Base-by-base conservation (phyloP, 2,329 filamentous ascomycete species). In the Penicillium sp. region DNA sequence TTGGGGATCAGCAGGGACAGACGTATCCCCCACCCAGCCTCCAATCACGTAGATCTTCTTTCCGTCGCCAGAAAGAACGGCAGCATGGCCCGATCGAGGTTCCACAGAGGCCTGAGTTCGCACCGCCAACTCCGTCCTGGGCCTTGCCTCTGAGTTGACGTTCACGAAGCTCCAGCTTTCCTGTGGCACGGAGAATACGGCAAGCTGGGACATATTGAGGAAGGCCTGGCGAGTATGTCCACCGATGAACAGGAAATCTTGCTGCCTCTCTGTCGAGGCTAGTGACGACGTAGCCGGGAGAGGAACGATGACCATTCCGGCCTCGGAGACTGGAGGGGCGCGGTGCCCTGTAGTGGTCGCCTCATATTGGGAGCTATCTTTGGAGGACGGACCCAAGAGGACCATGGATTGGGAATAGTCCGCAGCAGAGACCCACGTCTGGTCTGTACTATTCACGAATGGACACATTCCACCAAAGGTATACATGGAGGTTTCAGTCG, bases 381-480 rank as follows among this genome's bases (percentile, higher is more conserved):
- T 82, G 1, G 62, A 55, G 13, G 48, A 43, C 33, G 68, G 67
- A 39, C 73, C 66, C 0, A 88, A 77, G 0, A 80, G 69, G n/a
- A 92, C 70, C 88, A 96, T 92, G 18, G 80, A 75, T 64, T 90
- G 90, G 2, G 90, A 92, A 70, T 96, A 97, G 36, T 84, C 82
- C 10, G 88, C 90, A 9, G 78, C 70, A 2, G 81, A 80, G 55
- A 89, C 82, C 86, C 90, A 91, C 27, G 77, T 77, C 6, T 73
- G 64, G 16, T 71, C 66, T 18, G 75, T 70, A n/a, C 69, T 66
- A 7, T 69, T 70, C 2, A 64, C 61, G 24, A 67, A 71, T 4
- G 87, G 86, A 64, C 92, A 97, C 90, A 96, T 95, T 60, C 92
- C 92, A 31, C 91, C 92, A 70, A 95, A 96, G 6, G 86, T 75